phyloP scores from a whole-genome alignment of 345 rosid species.

The Mercurialis annua region DNA sequence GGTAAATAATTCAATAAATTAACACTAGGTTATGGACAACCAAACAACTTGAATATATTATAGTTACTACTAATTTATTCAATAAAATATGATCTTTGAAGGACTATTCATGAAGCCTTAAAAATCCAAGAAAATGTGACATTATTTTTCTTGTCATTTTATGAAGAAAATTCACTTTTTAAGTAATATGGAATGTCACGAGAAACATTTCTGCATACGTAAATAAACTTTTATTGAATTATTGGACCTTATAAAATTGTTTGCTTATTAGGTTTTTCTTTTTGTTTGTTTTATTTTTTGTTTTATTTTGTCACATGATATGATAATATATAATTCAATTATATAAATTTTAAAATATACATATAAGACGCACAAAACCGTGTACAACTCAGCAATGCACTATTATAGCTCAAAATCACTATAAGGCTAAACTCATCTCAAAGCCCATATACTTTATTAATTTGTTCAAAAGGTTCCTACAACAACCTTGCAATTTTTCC shows the following conservation, averaged over 20 bases:
- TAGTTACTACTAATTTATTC: neutral
- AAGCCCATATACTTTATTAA: no score
- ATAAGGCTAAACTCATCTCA: no score
- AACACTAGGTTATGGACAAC: neutral
- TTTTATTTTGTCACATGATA: constrained; percentile 35
- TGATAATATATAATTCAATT: neutral
- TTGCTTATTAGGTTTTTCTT: constrained; percentile 13
- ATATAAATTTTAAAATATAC: neutral
- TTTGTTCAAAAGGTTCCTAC: neutral
- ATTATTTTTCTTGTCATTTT: constrained; percentile 3
- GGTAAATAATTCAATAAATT: neutral
- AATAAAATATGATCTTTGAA: neutral
- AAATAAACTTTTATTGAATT: constrained; percentile 26
- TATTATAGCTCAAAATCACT: constrained; percentile 12
- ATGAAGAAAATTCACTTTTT: constrained; percentile 10
- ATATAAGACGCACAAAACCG: constrained; percentile 21
- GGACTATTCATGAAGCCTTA: neutral
- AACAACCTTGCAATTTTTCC: no score
- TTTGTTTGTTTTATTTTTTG: constrained; percentile 10
- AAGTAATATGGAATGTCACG: constrained; percentile 43
- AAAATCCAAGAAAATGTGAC: neutral
- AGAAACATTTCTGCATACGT: constrained; percentile 39
- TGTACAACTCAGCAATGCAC: constrained; percentile 32
- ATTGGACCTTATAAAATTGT: constrained; percentile 25
- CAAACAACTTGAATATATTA: no score